Evolutionary conservation across 768 basidiomycete species (phyloP), one percentile per base, ranked within the genome.

Genomic region (Podaxis sp.): DNA sequence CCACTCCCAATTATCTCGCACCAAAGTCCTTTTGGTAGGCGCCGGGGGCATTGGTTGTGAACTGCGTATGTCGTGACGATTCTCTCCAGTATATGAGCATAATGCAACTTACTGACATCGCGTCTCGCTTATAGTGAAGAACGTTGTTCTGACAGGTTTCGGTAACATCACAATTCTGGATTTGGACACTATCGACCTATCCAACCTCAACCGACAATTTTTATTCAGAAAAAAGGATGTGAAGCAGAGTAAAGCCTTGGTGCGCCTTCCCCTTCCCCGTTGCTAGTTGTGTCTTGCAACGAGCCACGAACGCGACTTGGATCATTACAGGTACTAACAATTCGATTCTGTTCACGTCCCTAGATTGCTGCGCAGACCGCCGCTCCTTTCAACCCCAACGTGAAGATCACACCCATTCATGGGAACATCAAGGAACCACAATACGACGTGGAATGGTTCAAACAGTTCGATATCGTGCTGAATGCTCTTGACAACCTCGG

Each of bases 41-140:
- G 95, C 95, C 48, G 96, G 96, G 50, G 96, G 96, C 0, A 99
- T 99, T 71, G 97, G 97, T 7, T 99, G 96, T 70, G 97, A 99
- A 78, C 84, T 99, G 3, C 73, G 95, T 95, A 73, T 68, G 87
- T 82, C 38, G 37, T 48, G 48, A 41, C 22, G 20, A 6, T 26
- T 20, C 53, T 64, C 26, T 28, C 12, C 20, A 26, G 37, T 52
- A 10, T 22, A 10, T 40, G 49, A 38, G 41, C 20, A 8, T 50
- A 44, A 48, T 15, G 7, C 4, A 4, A 28, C 59, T 28, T 26
- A 3, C 46, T 26, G 44, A 22, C 13, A 33, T 48, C 53, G 22
- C n/a, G 28, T 51, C 36, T 50, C 26, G n/a, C 33, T 13, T 56
- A 12, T 71, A 97, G 95, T 99, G 69, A 99, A 99, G 80, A 98